Conservation (phyloP, 2,329 filamentous ascomycete species). For the Talaromyces sp. region DNA sequence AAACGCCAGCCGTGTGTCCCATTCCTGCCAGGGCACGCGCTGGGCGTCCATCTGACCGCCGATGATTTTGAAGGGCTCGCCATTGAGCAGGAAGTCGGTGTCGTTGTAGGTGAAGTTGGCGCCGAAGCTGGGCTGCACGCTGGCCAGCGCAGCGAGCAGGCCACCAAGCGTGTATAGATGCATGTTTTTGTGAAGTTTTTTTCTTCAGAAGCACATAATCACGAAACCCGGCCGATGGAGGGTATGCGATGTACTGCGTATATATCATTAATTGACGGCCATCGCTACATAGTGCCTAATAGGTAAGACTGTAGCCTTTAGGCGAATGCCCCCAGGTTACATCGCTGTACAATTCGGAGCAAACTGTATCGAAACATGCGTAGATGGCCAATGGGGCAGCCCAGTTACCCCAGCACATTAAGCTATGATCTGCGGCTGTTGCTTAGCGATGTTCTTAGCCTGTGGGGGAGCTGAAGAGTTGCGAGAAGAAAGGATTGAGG, state of each 20-base stretch:
- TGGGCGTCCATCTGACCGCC: conserved; percentile 24
- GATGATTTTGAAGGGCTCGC: conserved; percentile 3
- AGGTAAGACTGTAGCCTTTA: too few species aligned
- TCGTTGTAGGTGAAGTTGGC: conserved; percentile 2
- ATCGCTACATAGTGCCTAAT: too few species aligned
- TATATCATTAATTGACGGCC: too few species aligned
- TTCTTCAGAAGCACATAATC: neutral
- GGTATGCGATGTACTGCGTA: neutral
- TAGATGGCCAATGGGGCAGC: neutral
- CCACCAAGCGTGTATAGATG: neutral
- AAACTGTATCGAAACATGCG: neutral
- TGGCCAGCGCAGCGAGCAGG: neutral
- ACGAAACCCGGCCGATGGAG: neutral
- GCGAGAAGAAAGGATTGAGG: neutral
- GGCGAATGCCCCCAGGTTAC: neutral
- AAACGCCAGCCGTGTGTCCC: conserved; percentile 41
- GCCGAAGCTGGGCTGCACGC: neutral
- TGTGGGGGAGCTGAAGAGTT: neutral
- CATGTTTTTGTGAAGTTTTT: neutral
- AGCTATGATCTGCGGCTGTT: neutral
- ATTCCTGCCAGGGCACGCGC: conserved; percentile 43
- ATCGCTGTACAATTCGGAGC: neutral
- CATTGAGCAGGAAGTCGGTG: conserved; percentile 5
- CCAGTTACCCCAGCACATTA: neutral
- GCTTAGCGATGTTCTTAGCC: neutral